Conservation (phyloP, 257 asterid species). For the Scutellaria minor region DNA sequence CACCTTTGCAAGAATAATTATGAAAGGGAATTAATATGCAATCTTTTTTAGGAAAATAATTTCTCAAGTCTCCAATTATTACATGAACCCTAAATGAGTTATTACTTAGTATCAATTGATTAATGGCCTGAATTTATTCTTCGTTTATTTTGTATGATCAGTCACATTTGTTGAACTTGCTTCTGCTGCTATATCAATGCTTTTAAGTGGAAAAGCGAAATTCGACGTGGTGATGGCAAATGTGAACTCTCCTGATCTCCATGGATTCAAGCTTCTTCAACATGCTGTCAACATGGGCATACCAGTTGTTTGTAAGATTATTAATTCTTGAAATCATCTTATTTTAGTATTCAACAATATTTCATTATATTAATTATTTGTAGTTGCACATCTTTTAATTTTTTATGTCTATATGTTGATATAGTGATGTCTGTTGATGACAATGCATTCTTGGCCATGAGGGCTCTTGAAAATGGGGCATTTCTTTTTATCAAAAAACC, state of each 20-base stretch:
- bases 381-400: background rate
- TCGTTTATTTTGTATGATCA: background rate
- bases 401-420: too few species aligned
- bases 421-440: constrained; percentile 47
- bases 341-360: background rate
- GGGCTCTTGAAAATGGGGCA: constrained; percentile 52
- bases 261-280: constrained; percentile 49
- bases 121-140: background rate
- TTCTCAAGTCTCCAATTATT: too few species aligned
- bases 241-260: constrained; percentile 52
- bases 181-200: constrained; percentile 46
- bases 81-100: background rate
- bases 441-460: constrained; percentile 39
- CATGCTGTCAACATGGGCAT: constrained; percentile 41
- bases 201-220: constrained; percentile 40
- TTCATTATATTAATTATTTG: background rate
- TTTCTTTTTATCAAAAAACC: constrained; percentile 49
- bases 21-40: too few species aligned
- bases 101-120: too few species aligned
- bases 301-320: constrained; percentile 46
- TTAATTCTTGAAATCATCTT: background rate
- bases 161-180: constrained; percentile 46
- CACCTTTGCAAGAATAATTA: too few species aligned
- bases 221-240: constrained; percentile 51
- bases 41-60: background rate